Evolutionary conservation across 148 eudicot species (phyloP).

Genomic region (Persicaria maculosa): DNA sequence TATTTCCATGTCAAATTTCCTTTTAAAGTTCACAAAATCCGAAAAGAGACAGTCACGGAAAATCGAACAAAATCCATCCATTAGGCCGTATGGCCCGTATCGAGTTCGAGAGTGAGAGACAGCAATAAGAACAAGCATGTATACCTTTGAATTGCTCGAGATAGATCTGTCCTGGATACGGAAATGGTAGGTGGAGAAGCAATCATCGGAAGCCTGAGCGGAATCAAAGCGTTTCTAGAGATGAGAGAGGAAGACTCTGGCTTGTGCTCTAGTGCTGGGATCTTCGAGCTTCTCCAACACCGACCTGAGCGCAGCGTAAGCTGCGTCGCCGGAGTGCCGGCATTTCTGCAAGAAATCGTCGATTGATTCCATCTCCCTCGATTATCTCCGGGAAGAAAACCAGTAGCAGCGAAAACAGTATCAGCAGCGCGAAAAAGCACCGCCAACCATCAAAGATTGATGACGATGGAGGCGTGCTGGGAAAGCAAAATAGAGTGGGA

Average conservation of each 20-base stretch:
- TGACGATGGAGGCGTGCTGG: too few species aligned
- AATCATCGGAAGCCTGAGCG: conserved; percentile 37
- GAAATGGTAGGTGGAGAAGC: conserved; percentile 72
- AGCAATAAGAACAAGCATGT: not conserved
- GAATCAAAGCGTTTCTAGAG: conserved; percentile 54
- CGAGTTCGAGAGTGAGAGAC: not conserved
- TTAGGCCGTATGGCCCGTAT: not conserved
- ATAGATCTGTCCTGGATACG: conserved; percentile 62
- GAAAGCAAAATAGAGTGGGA: too few species aligned
- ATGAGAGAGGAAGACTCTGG: conserved; percentile 61
- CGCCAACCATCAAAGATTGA: too few species aligned
- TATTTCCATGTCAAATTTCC: not conserved
- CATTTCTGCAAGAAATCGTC: too few species aligned
- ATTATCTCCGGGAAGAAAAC: too few species aligned
- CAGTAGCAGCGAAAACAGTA: too few species aligned
- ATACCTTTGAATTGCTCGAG: conserved; percentile 67
- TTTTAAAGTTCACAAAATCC: not conserved
- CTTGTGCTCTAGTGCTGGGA: conserved; percentile 15
- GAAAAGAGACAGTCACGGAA: not conserved
- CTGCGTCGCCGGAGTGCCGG: too few species aligned
- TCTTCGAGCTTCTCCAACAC: too few species aligned
- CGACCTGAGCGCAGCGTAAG: too few species aligned
- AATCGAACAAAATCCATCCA: not conserved
- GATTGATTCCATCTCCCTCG: too few species aligned
- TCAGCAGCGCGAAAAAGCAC: too few species aligned